A percentile compares a stretch with the other conserved stretches of the same genome.
phyloP scores from a whole-genome alignment of 306 rosid species.

The Hippophae tibetana region DNA sequence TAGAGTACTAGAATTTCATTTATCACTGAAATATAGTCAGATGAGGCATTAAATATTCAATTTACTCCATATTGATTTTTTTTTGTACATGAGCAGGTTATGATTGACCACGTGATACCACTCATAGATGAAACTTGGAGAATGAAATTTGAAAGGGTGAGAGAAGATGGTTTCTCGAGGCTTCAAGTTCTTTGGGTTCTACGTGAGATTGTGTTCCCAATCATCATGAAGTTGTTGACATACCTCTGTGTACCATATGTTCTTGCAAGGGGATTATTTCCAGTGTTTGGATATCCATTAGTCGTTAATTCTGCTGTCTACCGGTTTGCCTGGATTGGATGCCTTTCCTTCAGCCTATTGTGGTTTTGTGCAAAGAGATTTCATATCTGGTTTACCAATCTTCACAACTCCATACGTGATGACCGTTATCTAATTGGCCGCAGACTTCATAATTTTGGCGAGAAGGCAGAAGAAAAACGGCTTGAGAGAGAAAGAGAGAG shows the following conservation, averaged over 20 bases:
- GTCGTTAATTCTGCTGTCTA: constrained; percentile 93
- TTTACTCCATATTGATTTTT: constrained; percentile 12
- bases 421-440: constrained; percentile 93
- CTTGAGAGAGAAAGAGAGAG: constrained; percentile 28
- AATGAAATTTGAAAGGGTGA: constrained; percentile 82
- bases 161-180: constrained; percentile 96
- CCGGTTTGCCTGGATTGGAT: constrained; percentile 95
- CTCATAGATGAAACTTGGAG: constrained; percentile 94
- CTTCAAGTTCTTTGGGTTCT: constrained; percentile 96
- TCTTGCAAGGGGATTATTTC: constrained; percentile 87
- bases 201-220: constrained; percentile 88
- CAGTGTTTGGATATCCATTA: constrained; percentile 86
- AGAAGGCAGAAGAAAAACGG: constrained; percentile 25
- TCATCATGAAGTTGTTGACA: constrained; percentile 87
- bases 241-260: constrained; percentile 91
- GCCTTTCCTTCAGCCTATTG: constrained; percentile 71
- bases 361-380: constrained; percentile 92
- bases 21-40: background rate
- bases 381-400: constrained; percentile 97
- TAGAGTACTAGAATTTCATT: too few relatives aligned
- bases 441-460: constrained; percentile 91
- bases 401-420: constrained; percentile 91
- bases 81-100: constrained; percentile 47
- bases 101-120: constrained; percentile 99
- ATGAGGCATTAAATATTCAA: background rate